phyloP scores from a whole-genome alignment of 768 basidiomycete species.

The Artomyces pyxidatus region DNA sequence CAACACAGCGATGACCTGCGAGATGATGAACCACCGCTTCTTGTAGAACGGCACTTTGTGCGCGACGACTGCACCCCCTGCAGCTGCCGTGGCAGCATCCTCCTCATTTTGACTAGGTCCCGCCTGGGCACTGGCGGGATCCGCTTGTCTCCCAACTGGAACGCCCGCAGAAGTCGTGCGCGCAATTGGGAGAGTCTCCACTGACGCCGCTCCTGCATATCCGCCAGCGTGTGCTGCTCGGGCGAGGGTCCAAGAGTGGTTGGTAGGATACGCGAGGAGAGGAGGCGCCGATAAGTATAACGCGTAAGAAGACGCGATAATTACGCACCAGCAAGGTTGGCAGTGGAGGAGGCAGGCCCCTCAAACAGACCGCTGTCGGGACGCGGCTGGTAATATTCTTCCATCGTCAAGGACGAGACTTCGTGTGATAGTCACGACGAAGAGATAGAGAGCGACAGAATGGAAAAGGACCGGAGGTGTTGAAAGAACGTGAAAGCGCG shows the following conservation, averaged over 20 bases:
- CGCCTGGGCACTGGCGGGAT: neutral
- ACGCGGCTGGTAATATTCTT: neutral
- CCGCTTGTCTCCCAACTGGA: neutral
- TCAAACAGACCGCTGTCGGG: neutral
- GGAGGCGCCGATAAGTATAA: neutral
- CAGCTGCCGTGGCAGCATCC: conserved; percentile 4
- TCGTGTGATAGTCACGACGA: neutral
- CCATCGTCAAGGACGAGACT: neutral
- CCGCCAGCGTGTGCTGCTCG: neutral
- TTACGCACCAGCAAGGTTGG: neutral
- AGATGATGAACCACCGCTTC: conserved; percentile 56
- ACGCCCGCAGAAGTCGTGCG: neutral
- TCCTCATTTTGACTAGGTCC: neutral
- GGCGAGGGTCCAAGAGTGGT: neutral
- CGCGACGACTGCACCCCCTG: no score
- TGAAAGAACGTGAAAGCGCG: neutral
- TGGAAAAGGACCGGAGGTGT: neutral
- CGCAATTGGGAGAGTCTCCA: neutral
- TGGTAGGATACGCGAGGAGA: neutral
- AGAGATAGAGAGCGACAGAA: neutral
- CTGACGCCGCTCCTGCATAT: neutral
- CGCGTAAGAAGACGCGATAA: neutral
- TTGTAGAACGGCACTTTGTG: conserved; percentile 44
- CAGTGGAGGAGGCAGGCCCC: neutral
- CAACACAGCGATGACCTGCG: conserved; percentile 38